phyloP scores from a whole-genome alignment of 441 rosid genomes.

The Cnidoscolus chayamansa region DNA sequence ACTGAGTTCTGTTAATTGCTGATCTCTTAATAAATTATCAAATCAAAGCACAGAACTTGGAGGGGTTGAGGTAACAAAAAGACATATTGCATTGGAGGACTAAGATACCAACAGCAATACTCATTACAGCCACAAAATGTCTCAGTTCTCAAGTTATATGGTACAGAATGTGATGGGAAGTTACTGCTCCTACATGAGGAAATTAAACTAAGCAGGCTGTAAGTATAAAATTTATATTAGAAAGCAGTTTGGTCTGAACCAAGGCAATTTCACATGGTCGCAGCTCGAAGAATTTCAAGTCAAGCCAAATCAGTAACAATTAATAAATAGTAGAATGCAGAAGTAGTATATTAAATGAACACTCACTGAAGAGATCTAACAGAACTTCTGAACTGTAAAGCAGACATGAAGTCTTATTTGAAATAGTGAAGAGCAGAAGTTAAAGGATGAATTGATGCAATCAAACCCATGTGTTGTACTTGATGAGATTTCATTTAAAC shows the following conservation, averaged over 20 bases:
- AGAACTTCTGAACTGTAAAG: not conserved
- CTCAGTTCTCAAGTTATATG: not conserved
- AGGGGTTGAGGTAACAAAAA: not conserved
- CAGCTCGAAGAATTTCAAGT: not conserved
- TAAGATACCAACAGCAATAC: not conserved
- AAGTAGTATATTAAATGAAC: not conserved
- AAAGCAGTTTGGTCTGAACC: not conserved
- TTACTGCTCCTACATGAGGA: not conserved
- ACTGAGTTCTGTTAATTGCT: too few species aligned
- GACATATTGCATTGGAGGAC: not conserved
- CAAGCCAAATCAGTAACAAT: not conserved
- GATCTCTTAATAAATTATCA: not conserved
- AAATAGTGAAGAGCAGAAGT: not conserved
- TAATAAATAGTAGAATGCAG: not conserved
- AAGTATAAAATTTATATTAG: not conserved
- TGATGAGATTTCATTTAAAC: not conserved
- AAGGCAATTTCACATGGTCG: not conserved
- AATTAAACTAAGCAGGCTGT: not conserved
- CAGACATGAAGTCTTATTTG: not conserved
- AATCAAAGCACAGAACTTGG: not conserved
- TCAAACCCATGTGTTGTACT: not conserved
- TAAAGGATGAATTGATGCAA: conserved; percentile 2
- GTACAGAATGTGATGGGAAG: not conserved
- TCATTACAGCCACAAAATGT: not conserved
- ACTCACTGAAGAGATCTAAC: not conserved